Base-by-base conservation (phyloP, 1,284 basidiomycete genomes). In the Blastosporella zonata region DNA sequence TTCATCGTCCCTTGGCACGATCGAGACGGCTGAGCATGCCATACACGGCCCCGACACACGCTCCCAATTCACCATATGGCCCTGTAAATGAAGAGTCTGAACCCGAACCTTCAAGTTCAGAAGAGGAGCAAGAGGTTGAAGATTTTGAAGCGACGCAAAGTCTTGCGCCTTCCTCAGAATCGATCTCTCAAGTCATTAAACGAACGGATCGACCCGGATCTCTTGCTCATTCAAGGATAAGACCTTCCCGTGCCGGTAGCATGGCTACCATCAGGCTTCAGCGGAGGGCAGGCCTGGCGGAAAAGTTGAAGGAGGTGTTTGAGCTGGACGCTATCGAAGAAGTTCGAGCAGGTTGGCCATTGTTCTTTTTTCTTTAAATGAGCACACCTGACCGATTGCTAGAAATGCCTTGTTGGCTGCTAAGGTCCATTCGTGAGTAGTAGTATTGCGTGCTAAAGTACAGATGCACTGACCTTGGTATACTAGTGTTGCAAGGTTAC, bases 351-450 rank as follows among this genome's bases (percentile, higher is more conserved):
- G 90, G 89, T 89, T 57, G 50, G 78, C 70, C 12, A 28, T 42
- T 33, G 48, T 43, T 28, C 17, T 27, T 25, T 17, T 28, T 47
- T 41, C 49, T n/a, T 33, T 36, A 3, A 22, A 43, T 22, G 28
- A 48, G 46, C 35, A 43, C 52, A 20, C 39, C 50, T 64, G 57
- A 52, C 59, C 54, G n/a, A 12, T 50, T 15, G 50, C 38, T 56
- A 84, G 91, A 93, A 71, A 84, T 94, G 79, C 85, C 88, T 1
- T 93, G 90, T 63, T 93, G 90, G 88, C 72, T 96, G 39, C 69
- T 97, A 55, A 82, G 90, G 45, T 91, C 87, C 46, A 81, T 93
- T 53, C 73, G 92, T 93, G 61, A 79, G 90, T 83, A 17, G 13
- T 38, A 43, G 38, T 28, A 22, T 47, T 48, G 43, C 31, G 35